A percentile compares a stretch with the other conserved stretches of the same genome.
Conservation (phyloP, 2,329 filamentous ascomycete genomes). For the Chaetomium sp. region DNA sequence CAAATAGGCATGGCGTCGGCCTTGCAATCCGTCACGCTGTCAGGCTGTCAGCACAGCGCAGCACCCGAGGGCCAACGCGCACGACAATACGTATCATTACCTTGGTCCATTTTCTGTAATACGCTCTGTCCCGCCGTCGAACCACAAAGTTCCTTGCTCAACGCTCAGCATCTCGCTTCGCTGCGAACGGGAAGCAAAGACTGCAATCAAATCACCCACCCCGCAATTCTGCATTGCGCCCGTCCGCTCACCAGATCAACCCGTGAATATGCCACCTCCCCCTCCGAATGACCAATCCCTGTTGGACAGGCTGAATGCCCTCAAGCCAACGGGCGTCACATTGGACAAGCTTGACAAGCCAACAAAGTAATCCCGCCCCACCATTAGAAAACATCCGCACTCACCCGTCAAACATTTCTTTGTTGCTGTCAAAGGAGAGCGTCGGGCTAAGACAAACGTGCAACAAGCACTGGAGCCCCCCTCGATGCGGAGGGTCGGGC, state of each 20-base stretch:
- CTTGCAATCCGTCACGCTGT: too few relatives aligned
- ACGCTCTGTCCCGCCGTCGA: too few relatives aligned
- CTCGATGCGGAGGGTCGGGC: conserved; percentile 19
- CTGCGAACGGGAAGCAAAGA: too few relatives aligned
- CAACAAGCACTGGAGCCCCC: conserved; percentile 10
- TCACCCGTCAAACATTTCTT: neutral
- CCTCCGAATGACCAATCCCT: conserved; percentile 37
- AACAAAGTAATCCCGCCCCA: conserved; percentile 33
- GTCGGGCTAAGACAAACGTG: conserved; percentile 8
- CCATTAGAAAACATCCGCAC: neutral
- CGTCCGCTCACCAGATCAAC: conserved; percentile 8
- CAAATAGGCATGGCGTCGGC: too few relatives aligned
- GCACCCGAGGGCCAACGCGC: too few relatives aligned
- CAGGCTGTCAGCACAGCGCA: too few relatives aligned
- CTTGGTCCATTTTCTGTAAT: too few relatives aligned
- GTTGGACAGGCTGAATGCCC: conserved; percentile 48
- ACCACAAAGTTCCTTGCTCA: too few relatives aligned
- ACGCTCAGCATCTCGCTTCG: too few relatives aligned
- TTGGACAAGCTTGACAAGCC: conserved; percentile 30
- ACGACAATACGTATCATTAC: too few relatives aligned
- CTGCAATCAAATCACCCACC: too few relatives aligned
- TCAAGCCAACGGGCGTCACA: conserved; percentile 36
- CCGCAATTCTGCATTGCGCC: neutral
- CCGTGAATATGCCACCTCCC: neutral
- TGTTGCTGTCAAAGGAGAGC: neutral